phyloP scores from a whole-genome alignment of 306 rosid genomes.

The Casuarina equisetifolia region DNA sequence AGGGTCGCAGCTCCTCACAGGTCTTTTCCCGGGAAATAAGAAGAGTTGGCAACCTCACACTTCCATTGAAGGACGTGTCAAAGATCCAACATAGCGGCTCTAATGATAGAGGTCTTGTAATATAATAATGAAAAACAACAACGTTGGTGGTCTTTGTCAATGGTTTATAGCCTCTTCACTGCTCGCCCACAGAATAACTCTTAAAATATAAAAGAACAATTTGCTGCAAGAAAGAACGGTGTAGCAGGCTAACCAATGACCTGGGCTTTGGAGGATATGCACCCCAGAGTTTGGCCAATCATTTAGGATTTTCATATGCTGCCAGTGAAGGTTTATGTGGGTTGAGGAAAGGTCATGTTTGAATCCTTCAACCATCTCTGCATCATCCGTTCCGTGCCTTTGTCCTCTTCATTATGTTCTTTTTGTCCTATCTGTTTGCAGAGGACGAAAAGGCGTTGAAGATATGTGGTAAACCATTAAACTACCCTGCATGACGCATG shows the following conservation, averaged over 20 bases:
- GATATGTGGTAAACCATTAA: no score
- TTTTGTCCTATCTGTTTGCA: no score
- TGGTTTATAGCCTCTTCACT: background rate
- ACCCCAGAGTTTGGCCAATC: no score
- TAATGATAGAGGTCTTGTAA: background rate
- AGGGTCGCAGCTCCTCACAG: slow-evolving; percentile 9
- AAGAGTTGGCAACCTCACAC: slow-evolving; percentile 26
- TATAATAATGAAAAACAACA: background rate
- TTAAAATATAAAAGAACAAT: background rate
- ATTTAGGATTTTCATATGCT: no score
- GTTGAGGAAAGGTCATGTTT: no score
- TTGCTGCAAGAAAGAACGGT: background rate
- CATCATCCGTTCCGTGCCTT: no score
- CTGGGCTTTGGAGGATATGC: background rate
- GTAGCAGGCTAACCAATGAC: no score
- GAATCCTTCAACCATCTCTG: no score
- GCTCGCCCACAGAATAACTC: background rate
- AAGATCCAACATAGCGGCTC: background rate
- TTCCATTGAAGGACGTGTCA: slow-evolving; percentile 17
- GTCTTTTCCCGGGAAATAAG: slow-evolving; percentile 27
- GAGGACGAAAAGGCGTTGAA: no score
- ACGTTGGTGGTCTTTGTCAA: background rate
- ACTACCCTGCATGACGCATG: no score
- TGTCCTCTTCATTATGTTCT: no score
- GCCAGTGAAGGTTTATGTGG: no score